phyloP scores from a whole-genome alignment of 768 basidiomycete genomes.

The Infundibulicybe gibba region DNA sequence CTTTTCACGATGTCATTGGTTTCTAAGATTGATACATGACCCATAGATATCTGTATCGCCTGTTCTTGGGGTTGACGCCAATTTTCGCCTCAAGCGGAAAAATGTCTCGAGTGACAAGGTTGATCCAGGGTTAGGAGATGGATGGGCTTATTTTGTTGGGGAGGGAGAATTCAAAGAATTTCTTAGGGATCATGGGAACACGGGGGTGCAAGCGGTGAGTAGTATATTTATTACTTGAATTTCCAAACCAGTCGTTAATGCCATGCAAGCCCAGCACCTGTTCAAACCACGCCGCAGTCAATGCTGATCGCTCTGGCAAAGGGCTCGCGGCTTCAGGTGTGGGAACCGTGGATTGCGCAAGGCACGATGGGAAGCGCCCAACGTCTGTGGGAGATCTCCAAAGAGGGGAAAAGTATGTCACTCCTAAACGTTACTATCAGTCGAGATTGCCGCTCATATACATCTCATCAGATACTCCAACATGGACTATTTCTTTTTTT shows the following conservation, averaged over 20 bases:
- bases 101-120: constrained; percentile 2
- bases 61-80: constrained; percentile 13
- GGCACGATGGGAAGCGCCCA: constrained; percentile 21
- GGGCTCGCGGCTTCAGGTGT: constrained; percentile 18
- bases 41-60: too few relatives aligned
- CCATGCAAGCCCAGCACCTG: constrained; percentile 1
- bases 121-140: constrained; percentile 5
- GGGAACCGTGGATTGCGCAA: constrained; percentile 16
- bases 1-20: background rate
- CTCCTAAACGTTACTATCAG: too few relatives aligned
- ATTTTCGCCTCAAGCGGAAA: constrained; percentile 15
- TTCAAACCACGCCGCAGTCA: constrained; percentile 2
- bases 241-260: background rate
- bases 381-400: constrained; percentile 25
- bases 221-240: background rate
- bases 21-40: too few relatives aligned
- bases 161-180: background rate
- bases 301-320: constrained; percentile 5
- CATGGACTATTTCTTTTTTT: constrained; percentile 9
- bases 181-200: background rate
- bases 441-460: constrained; percentile 1
- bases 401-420: constrained; percentile 24
- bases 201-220: background rate
- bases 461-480: constrained; percentile 5
- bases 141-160: constrained; percentile 4